Percentiles rank a stretch among this genome's conserved stretches.
Evolutionary conservation across 2,329 filamentous ascomycete species (phyloP).

Genomic region (Canariomyces notabilis): DNA sequence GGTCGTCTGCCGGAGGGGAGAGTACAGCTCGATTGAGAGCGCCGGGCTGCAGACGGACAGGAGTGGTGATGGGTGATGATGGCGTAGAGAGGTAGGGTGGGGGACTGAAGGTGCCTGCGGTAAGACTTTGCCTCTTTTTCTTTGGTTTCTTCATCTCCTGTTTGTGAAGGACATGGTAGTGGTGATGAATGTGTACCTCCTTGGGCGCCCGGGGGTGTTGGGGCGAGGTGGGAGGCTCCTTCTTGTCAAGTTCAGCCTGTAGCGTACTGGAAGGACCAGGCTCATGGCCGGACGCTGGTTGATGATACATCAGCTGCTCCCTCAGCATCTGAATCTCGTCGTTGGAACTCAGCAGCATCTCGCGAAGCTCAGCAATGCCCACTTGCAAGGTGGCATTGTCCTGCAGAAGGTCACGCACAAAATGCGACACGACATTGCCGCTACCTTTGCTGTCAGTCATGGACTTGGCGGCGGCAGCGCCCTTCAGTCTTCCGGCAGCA

Average conservation of each 20-base stretch:
- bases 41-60: conserved; percentile 35
- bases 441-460: conserved; percentile 54
- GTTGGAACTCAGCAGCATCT: conserved; percentile 86
- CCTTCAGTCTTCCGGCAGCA: conserved; percentile 74
- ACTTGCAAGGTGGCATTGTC: conserved; percentile 93
- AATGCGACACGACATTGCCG: conserved; percentile 80
- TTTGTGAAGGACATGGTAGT: conserved; percentile 72
- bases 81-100: conserved; percentile 35
- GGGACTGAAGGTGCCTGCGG: conserved; percentile 57
- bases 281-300: conserved; percentile 51
- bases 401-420: conserved; percentile 90
- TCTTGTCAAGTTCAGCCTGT: conserved; percentile 63
- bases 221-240: conserved; percentile 31
- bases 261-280: conserved; percentile 49
- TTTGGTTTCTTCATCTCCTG: conserved; percentile 58
- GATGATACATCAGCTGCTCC: conserved; percentile 75
- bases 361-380: conserved; percentile 83
- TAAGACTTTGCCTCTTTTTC: conserved; percentile 66
- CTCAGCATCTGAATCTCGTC: conserved; percentile 86
- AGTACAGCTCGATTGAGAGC: conserved; percentile 45
- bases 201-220: conserved; percentile 46
- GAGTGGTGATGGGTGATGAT: conserved; percentile 38
- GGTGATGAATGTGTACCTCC: conserved; percentile 88
- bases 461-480: conserved; percentile 67
- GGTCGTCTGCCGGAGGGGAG: conserved; percentile 13